Evolutionary conservation across 2,329 filamentous ascomycete genomes (phyloP).

Genomic region (Pezicula carpinea): DNA sequence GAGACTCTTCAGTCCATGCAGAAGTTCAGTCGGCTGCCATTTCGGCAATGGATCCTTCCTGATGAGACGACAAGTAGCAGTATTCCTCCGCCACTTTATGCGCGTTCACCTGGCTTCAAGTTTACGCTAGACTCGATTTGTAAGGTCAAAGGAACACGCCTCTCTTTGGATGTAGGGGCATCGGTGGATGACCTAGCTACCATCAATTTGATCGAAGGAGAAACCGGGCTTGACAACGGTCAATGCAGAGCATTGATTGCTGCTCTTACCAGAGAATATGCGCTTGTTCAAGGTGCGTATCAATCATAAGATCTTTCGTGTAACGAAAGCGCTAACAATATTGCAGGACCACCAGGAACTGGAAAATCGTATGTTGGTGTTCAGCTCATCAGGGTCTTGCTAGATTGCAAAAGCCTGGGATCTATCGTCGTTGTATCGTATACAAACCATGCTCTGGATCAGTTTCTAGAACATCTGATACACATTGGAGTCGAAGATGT

Average conservation of each 20-base stretch:
- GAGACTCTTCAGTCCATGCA: conserved; percentile 49
- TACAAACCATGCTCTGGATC: conserved; percentile 30
- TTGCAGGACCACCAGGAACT: conserved; percentile 60
- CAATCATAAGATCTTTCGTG: not conserved
- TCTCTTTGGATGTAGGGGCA: conserved; percentile 32
- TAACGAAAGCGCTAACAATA: not conserved
- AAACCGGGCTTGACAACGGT: conserved; percentile 17
- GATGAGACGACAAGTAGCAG: conserved; percentile 34
- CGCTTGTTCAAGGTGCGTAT: conserved; percentile 18
- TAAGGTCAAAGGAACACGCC: conserved; percentile 2
- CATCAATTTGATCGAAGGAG: not conserved
- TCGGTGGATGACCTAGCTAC: conserved; percentile 34
- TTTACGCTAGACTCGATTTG: conserved; percentile 16
- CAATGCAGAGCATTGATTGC: conserved; percentile 8
- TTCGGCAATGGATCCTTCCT: conserved; percentile 21
- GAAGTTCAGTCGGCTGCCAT: conserved; percentile 30
- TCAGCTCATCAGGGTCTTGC: conserved; percentile 50
- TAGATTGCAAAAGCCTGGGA: conserved; percentile 42
- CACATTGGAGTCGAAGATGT: conserved; percentile 19
- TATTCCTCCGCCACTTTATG: conserved; percentile 1
- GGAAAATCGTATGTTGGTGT: conserved; percentile 62
- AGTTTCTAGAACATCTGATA: conserved; percentile 26
- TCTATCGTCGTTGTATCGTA: conserved; percentile 44
- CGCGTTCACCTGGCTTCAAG: conserved; percentile 1
- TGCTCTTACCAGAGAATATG: conserved; percentile 12